A percentile compares a stretch with the other conserved stretches of the same genome.
These are phyloP conservation scores for Termitomyces eurrhizus DNA, from an alignment of 768 basidiomycete species.

Conservation along the genomic window DNA sequence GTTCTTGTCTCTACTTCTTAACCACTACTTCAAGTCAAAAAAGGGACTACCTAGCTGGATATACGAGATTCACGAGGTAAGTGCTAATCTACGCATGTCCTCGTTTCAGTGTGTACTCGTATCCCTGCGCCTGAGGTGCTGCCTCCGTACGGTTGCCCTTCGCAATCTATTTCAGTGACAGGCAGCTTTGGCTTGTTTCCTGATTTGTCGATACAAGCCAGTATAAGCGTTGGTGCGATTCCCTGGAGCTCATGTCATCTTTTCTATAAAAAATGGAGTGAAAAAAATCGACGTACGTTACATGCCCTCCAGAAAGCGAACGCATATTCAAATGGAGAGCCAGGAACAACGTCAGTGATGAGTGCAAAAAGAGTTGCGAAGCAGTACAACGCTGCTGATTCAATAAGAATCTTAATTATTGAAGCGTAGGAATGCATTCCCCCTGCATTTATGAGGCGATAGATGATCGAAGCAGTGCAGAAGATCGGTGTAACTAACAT, in stretches of 20 bases:
- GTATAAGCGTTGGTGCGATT: slow-evolving; percentile 1
- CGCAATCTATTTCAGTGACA: background rate
- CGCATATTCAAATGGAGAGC: background rate
- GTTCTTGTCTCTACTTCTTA: too few relatives aligned
- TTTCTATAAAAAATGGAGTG: background rate
- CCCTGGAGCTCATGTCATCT: background rate
- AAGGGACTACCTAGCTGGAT: background rate
- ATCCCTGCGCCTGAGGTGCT: background rate
- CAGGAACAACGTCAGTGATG: background rate
- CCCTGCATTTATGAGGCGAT: slow-evolving; percentile 3
- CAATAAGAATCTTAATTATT: background rate
- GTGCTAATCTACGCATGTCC: background rate
- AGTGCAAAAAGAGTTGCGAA: slow-evolving; percentile 1
- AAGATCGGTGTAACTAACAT: slow-evolving; percentile 8
- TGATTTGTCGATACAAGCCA: background rate
- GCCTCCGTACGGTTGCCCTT: background rate
- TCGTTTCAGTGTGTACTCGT: background rate
- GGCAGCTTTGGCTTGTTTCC: background rate
- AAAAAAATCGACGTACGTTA: background rate
- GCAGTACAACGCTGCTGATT: slow-evolving; percentile 1
- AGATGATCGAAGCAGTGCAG: slow-evolving; percentile 12
- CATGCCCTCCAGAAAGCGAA: background rate
- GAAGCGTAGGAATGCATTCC: background rate
- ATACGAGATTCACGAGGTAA: too few relatives aligned
- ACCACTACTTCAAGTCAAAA: background rate